Base-by-base conservation (phyloP, 352 stramenopile genomes). In the Phytophthora colocasiae region DNA sequence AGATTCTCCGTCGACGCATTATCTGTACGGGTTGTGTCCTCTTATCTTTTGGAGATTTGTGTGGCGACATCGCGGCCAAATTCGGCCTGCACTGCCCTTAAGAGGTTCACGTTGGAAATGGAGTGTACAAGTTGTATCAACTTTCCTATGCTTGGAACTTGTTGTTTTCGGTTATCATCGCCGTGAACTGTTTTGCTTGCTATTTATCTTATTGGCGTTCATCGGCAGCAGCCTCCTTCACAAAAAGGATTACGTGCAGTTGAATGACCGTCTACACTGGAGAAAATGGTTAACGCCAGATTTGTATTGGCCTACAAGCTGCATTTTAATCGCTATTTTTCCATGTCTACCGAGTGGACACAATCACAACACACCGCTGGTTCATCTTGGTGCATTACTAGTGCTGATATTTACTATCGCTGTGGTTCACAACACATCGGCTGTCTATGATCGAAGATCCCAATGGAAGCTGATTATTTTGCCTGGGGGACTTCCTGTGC, bases 41-140 rank as follows among this genome's bases (percentile, higher is more conserved):
- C 46, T 91, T n/a, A 43, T 87, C 4, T 91, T 89, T 40, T 93
- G 87, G 82, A 71, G 81, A 50, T 85, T 84, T 58, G 50, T 87
- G n/a, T 83, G 73, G 69, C 66, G 36, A 17, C 65, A 87, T 36
- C 69, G 68, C 17, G 3, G 41, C 26, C 19, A 85, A 27, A 51
- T 88, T 6, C 44, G 36, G 26, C 45, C 47, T 14, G 49, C 24
- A 36, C 15, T 69, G 6, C 27, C 52, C 40, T 19, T 19, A 22
- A 45, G 40, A 15, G 4, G 11, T 27, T 60, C 53, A 27, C 31
- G 19, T 27, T 52, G 60, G 49, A 52, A 61, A 8, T 56, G 53
- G 38, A 72, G 58, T 66, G 12, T 73, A 32, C 58, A 78, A 26
- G 15, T 53, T 14, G 52, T 45, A 10, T 73, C 56, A 24, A 67